Evolutionary conservation across 805 yeast genomes (phyloP), one percentile per base, ranked within the genome.

Genomic region (Hanseniaspora valbyensis): DNA sequence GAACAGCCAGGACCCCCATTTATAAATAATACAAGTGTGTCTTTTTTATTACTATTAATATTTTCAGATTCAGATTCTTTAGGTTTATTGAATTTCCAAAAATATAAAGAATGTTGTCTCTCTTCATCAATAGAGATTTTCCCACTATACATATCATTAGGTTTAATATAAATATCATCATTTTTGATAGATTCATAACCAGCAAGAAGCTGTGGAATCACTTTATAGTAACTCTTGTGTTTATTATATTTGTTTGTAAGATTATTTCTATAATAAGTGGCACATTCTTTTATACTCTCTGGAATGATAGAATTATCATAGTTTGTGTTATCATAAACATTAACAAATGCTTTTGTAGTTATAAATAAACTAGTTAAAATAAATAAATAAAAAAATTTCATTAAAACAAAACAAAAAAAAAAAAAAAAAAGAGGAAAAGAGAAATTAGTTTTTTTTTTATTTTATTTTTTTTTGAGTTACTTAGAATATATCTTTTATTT

Each of bases 1-100:
- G 96, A 88, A 64, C 98, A 92, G 0, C 98, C 98, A 0, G 98
- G 98, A 0, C 98, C 98, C 36, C 98, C 98, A 63, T 92, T 92
- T 21, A 92, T 72, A 97, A 98, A 92, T 50, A 92, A 73, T 8
- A 83, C 73, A 21, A 83, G 71, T 54, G 72, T 72, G 56, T 72
- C 67, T 36, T 58, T 57, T 22, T 70, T 50, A 6, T 25, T 32
- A 8, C 52, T 52, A 13, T 40, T 44, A 7, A 61, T 25, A 56
- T 53, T 44, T 58, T 59, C 48, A 58, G 54, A 25, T 61, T 8
- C 48, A 52, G 24, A 56, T 56, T 4, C 16, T 14, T 32, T 6
- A 10, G 53, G 46, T 18, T 49, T 49, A 2, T 29, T 67, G 50
- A 80, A 81, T 59, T 76, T 77, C 95, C 95, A 85, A 61, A 85